A percentile compares a stretch with the other conserved stretches of the same genome.
Conservation (phyloP, 2,329 filamentous ascomycete genomes). For the Aspergillus fischeri region DNA sequence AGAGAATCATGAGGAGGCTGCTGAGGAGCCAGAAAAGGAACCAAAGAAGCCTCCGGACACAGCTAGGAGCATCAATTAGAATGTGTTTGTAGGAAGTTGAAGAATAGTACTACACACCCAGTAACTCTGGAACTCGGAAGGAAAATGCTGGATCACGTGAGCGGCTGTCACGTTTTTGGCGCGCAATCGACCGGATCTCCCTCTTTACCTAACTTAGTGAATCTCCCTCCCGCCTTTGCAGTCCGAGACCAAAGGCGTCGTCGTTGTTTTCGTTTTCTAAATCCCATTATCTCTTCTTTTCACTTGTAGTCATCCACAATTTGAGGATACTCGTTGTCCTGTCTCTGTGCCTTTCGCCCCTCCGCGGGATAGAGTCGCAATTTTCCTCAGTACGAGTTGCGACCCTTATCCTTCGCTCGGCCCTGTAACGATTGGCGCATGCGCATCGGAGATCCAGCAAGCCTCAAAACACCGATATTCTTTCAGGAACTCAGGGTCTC, state of each 20-base stretch:
- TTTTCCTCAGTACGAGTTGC: slow-evolving; percentile 23
- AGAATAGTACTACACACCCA: not conserved
- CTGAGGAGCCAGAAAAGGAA: slow-evolving; percentile 9
- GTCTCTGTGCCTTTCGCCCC: slow-evolving; percentile 4
- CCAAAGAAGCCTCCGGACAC: not conserved
- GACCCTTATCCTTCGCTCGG: slow-evolving; percentile 21
- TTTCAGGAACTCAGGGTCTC: slow-evolving; percentile 1
- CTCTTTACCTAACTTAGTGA: slow-evolving; percentile 11
- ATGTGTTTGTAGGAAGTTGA: slow-evolving; percentile 4
- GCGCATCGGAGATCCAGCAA: slow-evolving; percentile 21
- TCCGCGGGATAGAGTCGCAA: slow-evolving; percentile 14
- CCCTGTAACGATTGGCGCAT: slow-evolving; percentile 27
- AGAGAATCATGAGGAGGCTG: slow-evolving; percentile 24
- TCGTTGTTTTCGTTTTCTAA: slow-evolving; percentile 2
- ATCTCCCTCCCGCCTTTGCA: slow-evolving; percentile 15
- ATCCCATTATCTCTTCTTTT: not conserved
- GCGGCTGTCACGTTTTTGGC: slow-evolving; percentile 30
- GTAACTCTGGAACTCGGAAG: slow-evolving; percentile 5
- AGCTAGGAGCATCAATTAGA: not conserved
- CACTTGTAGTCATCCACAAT: not conserved
- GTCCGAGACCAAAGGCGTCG: slow-evolving; percentile 4
- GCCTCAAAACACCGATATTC: slow-evolving; percentile 16
- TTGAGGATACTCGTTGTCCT: not conserved
- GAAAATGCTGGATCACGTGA: slow-evolving; percentile 32
- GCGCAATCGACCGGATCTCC: slow-evolving; percentile 23